A percentile compares a stretch with the other conserved stretches of the same genome.
Conservation (phyloP, 2,329 filamentous ascomycete genomes). For the Massarina eburnea region DNA sequence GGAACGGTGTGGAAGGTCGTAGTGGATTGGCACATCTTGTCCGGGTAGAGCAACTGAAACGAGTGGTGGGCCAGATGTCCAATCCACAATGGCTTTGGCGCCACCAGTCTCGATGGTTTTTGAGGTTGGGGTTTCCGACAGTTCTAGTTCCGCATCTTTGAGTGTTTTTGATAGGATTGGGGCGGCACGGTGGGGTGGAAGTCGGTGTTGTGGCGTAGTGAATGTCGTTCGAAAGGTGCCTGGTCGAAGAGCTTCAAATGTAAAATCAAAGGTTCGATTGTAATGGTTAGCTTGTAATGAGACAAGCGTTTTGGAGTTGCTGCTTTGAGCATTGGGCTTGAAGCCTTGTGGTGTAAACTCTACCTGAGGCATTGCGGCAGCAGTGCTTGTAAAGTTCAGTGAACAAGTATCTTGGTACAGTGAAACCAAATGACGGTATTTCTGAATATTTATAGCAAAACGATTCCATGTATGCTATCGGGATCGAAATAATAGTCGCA, state of each 20-base stretch:
- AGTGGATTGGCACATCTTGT: constrained; percentile 57
- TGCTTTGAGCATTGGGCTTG: constrained; percentile 26
- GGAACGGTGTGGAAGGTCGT: constrained; percentile 65
- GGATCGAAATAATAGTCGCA: not conserved
- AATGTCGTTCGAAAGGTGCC: constrained; percentile 71
- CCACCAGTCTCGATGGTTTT: constrained; percentile 52
- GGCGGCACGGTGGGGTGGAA: constrained; percentile 67
- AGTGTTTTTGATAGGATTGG: constrained; percentile 47
- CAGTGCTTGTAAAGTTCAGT: not conserved
- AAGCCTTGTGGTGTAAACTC: constrained; percentile 48
- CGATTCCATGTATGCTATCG: too few species aligned
- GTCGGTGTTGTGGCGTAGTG: constrained; percentile 60
- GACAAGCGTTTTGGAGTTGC: constrained; percentile 29
- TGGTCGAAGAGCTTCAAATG: constrained; percentile 62
- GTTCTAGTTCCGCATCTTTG: constrained; percentile 29
- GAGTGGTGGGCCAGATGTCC: constrained; percentile 57
- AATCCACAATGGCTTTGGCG: constrained; percentile 60
- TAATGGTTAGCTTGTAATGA: constrained; percentile 35
- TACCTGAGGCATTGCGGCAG: constrained; percentile 50
- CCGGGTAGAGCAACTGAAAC: constrained; percentile 58
- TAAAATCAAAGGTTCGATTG: constrained; percentile 53
- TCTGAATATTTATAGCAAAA: not conserved
- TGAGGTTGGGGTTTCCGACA: constrained; percentile 34
- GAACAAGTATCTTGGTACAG: not conserved
- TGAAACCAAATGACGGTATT: too few species aligned